Evolutionary conservation across 2,329 filamentous ascomycete genomes (phyloP).

Genomic region (Trichoderma breve): DNA sequence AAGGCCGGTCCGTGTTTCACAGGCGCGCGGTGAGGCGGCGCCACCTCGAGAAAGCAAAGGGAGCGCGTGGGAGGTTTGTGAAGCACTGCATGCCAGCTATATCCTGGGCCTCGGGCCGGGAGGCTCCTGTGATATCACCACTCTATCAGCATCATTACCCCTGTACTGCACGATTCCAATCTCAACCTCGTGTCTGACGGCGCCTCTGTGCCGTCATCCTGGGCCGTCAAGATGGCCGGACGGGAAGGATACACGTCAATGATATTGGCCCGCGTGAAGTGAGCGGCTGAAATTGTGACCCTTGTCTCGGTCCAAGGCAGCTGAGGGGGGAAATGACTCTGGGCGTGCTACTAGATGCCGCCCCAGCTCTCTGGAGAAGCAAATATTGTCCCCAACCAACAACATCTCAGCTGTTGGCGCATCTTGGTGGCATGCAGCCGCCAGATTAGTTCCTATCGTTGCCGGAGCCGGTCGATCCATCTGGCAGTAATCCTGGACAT

Average conservation of each 20-base stretch:
- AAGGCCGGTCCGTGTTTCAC: slow-evolving; percentile 1
- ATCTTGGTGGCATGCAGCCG: too few species aligned
- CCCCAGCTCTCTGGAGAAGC: not conserved
- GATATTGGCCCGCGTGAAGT: not conserved
- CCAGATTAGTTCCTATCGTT: not conserved
- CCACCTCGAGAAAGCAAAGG: not conserved
- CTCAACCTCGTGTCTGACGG: not conserved
- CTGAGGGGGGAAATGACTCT: slow-evolving; percentile 3
- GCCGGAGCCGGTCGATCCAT: slow-evolving; percentile 10
- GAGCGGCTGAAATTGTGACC: slow-evolving; percentile 3
- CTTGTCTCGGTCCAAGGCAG: slow-evolving; percentile 6
- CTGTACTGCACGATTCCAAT: not conserved
- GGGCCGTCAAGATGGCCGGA: not conserved
- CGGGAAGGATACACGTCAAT: not conserved
- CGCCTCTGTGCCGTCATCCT: not conserved
- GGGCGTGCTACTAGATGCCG: too few species aligned
- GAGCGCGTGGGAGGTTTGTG: not conserved
- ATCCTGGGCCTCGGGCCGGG: not conserved
- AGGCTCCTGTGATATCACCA: not conserved
- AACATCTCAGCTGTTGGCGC: too few species aligned
- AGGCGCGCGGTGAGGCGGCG: slow-evolving; percentile 17
- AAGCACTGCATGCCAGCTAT: slow-evolving; percentile 2
- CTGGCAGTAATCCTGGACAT: not conserved
- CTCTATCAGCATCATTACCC: not conserved
- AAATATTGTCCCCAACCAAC: too few species aligned